Base-by-base conservation (phyloP, 2,329 filamentous ascomycete genomes). In the Microthyrium microscopicum region DNA sequence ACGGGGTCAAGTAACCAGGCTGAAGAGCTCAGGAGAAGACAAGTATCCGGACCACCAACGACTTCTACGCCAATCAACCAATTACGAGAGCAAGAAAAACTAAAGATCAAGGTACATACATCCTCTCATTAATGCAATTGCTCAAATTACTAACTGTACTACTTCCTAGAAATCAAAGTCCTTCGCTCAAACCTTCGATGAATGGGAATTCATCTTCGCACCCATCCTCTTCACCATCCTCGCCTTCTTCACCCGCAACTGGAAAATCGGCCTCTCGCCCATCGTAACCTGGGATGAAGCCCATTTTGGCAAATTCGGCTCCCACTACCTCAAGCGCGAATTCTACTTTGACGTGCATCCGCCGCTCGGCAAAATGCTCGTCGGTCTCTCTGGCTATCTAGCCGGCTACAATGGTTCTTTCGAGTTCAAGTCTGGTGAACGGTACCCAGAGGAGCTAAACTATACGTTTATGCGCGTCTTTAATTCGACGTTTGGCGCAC, bases 321-420 rank as follows among this genome's bases (percentile, higher is more conserved):
- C 87, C 47, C 87, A 98, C 61, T 98, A 98, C 58, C 76, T 98
- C 53, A 94, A 98, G 58, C 82, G 87, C 56, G 89, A 98, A 59
- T 94, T 95, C 66, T 98, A 98, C 69, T 98, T 98, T 62, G 82
- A 92, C 66, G 79, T 91, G 38, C 82, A 92, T 57, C 89, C 89
- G 43, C 89, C 89, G 35, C 73, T 98, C 40, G 89, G 89, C 53
- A 98, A 98, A 66, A 95, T 98, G 73, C 74, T 98, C 36, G 87
- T 98, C 46, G 89, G 89, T 41, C 69, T 98, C 33, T 95, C 89
- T 5, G 89, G 89, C 52, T 92, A 91, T 52, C 68, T 98, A 40
- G 91, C 87, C 44, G 87, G 87, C 44, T 98, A 98, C 66, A 98
- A 98, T 63, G 89, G 89, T 38, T 91, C 87, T 4, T 98, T 98